These are phyloP conservation scores for Pestalotiopsis sp. DNA, from an alignment of 2,329 filamentous ascomycete species.

Conservation along the genomic window DNA sequence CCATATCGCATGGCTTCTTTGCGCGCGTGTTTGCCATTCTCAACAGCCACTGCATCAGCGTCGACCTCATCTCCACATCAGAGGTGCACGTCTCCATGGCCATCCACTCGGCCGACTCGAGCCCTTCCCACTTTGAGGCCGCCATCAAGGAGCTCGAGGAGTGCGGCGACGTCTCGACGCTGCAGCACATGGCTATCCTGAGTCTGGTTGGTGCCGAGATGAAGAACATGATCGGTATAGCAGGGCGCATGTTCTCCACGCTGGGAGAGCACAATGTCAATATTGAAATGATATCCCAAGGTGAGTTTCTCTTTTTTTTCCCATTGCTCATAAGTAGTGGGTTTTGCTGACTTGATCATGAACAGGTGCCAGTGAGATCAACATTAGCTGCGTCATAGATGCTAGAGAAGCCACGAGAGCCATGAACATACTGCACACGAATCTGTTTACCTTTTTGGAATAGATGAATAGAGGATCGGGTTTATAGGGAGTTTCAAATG, in stretches of 20 bases:
- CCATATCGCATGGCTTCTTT: slow-evolving; percentile 94
- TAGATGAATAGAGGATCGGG: slow-evolving; percentile 35
- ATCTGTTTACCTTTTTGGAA: slow-evolving; percentile 94
- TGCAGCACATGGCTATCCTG: slow-evolving; percentile 92
- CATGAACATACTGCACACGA: slow-evolving; percentile 95
- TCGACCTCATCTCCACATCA: slow-evolving; percentile 93
- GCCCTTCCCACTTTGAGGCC: slow-evolving; percentile 64
- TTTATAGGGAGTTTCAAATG: not conserved
- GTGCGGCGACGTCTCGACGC: slow-evolving; percentile 88
- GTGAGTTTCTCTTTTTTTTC: slow-evolving; percentile 51
- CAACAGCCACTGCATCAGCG: slow-evolving; percentile 82
- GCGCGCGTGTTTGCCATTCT: slow-evolving; percentile 92
- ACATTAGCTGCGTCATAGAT: slow-evolving; percentile 97
- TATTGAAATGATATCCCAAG: slow-evolving; percentile 99
- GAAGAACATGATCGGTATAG: slow-evolving; percentile 96
- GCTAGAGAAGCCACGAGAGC: slow-evolving; percentile 88
- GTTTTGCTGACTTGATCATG: slow-evolving; percentile 18
- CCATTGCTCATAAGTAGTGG: not conserved
- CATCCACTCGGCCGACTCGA: slow-evolving; percentile 77
- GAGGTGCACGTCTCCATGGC: slow-evolving; percentile 99
- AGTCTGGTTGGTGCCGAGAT: slow-evolving; percentile 93
- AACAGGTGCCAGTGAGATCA: slow-evolving; percentile 94
- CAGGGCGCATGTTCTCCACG: slow-evolving; percentile 92
- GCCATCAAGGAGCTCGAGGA: slow-evolving; percentile 74
- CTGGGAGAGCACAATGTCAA: slow-evolving; percentile 93